phyloP scores from a whole-genome alignment of 1,139 yeast species.

The Geotrichum macrosporum region DNA sequence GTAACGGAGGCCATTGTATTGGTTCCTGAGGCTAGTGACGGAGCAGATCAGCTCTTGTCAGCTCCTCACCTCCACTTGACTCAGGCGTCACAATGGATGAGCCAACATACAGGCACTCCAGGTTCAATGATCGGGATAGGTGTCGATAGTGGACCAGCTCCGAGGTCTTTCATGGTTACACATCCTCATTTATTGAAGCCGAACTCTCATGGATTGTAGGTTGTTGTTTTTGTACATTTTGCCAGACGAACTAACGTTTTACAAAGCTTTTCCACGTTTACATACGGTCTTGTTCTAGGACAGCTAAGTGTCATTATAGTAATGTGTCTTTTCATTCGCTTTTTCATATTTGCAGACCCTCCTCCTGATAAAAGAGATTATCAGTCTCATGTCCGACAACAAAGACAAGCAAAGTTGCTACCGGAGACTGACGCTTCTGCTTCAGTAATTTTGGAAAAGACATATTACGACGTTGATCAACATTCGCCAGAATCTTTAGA shows the following conservation, averaged over 20 bases:
- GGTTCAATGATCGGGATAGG: background rate
- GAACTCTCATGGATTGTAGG: slow-evolving; percentile 11
- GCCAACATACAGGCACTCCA: background rate
- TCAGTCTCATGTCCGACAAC: slow-evolving; percentile 29
- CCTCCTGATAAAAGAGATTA: slow-evolving; percentile 36
- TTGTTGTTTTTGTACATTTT: background rate
- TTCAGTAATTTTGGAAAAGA: slow-evolving; percentile 68
- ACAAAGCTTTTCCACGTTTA: slow-evolving; percentile 31
- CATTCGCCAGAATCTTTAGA: slow-evolving; percentile 89
- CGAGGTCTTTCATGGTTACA: background rate
- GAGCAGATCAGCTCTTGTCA: background rate
- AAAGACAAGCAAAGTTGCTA: slow-evolving; percentile 33
- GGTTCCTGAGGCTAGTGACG: slow-evolving; percentile 6
- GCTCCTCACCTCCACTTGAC: slow-evolving; percentile 1
- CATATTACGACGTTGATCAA: slow-evolving; percentile 83
- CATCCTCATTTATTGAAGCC: background rate
- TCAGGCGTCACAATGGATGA: background rate
- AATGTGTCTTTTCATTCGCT: slow-evolving; percentile 71
- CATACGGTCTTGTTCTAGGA: slow-evolving; percentile 48
- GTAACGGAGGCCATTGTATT: slow-evolving; percentile 15
- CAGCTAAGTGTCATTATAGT: slow-evolving; percentile 77
- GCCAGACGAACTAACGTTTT: slow-evolving; percentile 1
- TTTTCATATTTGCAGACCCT: slow-evolving; percentile 82
- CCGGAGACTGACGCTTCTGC: slow-evolving; percentile 35
- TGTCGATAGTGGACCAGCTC: background rate